phyloP scores from a whole-genome alignment of 305 asterid species.

The Fraxinus angustifolia region DNA sequence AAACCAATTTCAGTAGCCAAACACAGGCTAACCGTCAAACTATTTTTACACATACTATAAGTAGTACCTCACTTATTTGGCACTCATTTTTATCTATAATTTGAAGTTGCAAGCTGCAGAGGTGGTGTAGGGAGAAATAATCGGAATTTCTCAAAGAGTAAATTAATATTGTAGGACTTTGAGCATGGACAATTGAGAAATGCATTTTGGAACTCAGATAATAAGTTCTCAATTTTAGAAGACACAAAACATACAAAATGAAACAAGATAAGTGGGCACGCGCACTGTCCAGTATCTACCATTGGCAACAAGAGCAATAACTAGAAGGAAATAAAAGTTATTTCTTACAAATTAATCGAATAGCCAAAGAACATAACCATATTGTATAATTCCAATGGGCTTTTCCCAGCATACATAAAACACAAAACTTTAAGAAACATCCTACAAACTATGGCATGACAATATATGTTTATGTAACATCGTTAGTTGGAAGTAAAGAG shows the following conservation, averaged over 20 bases:
- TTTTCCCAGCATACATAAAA: background rate
- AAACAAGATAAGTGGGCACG: background rate
- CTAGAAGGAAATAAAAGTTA: background rate
- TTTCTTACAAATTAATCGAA: background rate
- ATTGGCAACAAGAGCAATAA: background rate
- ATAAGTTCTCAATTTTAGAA: background rate
- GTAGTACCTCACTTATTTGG: no score
- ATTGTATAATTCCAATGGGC: background rate
- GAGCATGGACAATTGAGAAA: constrained; percentile 23
- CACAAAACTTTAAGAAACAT: background rate
- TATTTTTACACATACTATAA: background rate
- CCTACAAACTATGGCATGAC: constrained; percentile 22
- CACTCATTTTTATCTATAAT: background rate
- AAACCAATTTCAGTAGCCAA: background rate
- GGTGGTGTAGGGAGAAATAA: background rate
- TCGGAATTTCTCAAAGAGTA: background rate
- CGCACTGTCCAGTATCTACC: background rate
- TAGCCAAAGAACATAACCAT: background rate
- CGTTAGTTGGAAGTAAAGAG: constrained; percentile 36
- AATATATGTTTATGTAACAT: constrained; percentile 35
- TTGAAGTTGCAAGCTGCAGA: background rate
- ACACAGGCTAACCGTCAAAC: background rate
- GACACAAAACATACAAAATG: background rate
- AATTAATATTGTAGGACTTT: background rate
- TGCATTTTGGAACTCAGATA: background rate